Base-by-base conservation (phyloP, 768 basidiomycete genomes). In the Glaciozyma martinii region DNA sequence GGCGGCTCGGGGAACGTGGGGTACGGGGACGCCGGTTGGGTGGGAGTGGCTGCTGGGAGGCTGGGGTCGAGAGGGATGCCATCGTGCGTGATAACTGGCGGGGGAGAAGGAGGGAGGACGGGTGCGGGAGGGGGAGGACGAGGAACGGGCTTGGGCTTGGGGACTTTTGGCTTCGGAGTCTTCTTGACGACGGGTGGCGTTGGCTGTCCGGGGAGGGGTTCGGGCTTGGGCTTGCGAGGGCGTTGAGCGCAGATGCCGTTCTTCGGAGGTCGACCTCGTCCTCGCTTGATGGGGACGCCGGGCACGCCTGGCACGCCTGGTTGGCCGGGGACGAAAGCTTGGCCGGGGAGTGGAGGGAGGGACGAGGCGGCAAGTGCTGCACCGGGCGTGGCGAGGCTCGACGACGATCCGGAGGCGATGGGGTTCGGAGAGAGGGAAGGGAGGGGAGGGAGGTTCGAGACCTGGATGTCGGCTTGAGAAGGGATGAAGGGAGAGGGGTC, bases 21-120 rank as follows among this genome's bases (percentile, higher is more conserved):
- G 37, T 40, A 40, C 7, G 37, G 37, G 37, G 15, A 40, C 7
- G 83, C 32, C 32, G 64, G 37, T 18, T 43, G 27, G 16, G 33
- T 8, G 6, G 54, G 54, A 30, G 12, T 29, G 29, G 54, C n/a
- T 8, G 46, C 46, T 21, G 46, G 46, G 46, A 47, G 46, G 46
- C 46, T 47, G 10, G n/a, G 19, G 46, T 25, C 46, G 46, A 47
- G 46, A 19, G n/a, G n/a, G 16, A 47, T 25, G 46, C 46, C n/a
- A 19, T 7, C 19, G 19, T 25, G 46, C 46, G 21, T 47, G 46
- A 21, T 18, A 19, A 47, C 19, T 6, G 37, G 21, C 46, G 46
- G 16, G 8, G 46, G 12, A 23, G 21, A 19, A 47, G 46, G 12
- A 7, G 46, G 21, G 46, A 47, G 46, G 46, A 19, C 9, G 12